These are phyloP conservation scores for Globisporangium iwayamae DNA, from an alignment of 352 stramenopile species.

Conservation along the genomic window DNA sequence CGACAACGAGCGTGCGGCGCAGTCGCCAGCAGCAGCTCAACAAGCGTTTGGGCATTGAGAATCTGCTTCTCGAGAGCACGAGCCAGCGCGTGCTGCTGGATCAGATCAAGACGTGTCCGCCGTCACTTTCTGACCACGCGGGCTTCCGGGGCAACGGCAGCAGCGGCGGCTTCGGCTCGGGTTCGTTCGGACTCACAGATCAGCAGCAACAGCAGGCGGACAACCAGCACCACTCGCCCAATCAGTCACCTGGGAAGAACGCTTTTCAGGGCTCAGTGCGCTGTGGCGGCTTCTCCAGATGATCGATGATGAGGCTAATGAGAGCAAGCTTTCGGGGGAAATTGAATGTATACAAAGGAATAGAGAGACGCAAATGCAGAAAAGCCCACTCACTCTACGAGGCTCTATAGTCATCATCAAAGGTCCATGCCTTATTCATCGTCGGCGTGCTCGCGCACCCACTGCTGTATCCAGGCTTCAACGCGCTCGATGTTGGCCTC, in stretches of 20 bases:
- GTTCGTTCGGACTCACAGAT: slow-evolving; percentile 1
- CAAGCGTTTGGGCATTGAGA: slow-evolving; percentile 32
- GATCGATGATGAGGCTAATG: neutral
- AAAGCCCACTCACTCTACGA: slow-evolving; percentile 1
- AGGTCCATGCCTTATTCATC: slow-evolving; percentile 8
- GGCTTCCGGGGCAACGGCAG: neutral
- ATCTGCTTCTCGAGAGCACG: slow-evolving; percentile 42
- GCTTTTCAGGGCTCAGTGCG: neutral
- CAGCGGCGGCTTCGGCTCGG: neutral
- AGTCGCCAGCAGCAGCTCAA: slow-evolving; percentile 3
- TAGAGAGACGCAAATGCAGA: neutral
- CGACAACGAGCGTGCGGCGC: neutral
- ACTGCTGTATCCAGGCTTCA: slow-evolving; percentile 91
- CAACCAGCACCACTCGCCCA: slow-evolving; percentile 3
- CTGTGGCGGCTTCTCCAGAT: slow-evolving; percentile 12
- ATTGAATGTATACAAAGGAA: neutral
- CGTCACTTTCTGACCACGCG: neutral
- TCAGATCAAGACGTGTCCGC: slow-evolving; percentile 45
- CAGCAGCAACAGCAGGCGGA: neutral
- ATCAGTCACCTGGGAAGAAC: neutral
- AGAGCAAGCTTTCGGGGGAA: neutral
- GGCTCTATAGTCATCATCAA: slow-evolving; percentile 1
- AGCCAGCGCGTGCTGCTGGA: slow-evolving; percentile 46
- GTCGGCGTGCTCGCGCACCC: slow-evolving; percentile 65
- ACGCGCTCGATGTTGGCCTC: slow-evolving; percentile 93